Conservation (phyloP, 768 basidiomycete species). For the Kwoniella bestiolae region DNA sequence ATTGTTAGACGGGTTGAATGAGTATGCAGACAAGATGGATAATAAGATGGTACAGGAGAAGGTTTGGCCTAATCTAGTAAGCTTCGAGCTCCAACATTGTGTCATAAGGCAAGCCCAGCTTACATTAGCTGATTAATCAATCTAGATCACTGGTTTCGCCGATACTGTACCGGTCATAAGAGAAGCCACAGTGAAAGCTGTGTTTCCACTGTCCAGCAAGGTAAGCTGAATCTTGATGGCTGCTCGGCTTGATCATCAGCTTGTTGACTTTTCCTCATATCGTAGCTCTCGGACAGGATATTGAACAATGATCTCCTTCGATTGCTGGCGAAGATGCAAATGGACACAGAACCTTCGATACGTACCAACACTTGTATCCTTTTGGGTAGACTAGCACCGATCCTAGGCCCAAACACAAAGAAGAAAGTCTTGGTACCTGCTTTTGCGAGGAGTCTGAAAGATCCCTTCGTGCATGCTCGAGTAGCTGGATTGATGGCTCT, state of each 20-base stretch:
- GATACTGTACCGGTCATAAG: conserved; percentile 93
- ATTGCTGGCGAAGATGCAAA: conserved; percentile 88
- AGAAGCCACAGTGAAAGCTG: conserved; percentile 88
- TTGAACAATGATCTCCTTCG: conserved; percentile 96
- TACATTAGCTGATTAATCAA: background rate
- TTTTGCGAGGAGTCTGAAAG: conserved; percentile 85
- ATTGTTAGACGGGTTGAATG: conserved; percentile 78
- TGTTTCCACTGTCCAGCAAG: conserved; percentile 82
- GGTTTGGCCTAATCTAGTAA: conserved; percentile 88
- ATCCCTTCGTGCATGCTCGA: conserved; percentile 87
- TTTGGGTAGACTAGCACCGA: conserved; percentile 84
- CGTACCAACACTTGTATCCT: conserved; percentile 97
- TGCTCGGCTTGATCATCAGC: background rate
- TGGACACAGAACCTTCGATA: conserved; percentile 89
- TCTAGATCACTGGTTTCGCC: conserved; percentile 89
- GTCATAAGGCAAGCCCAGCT: background rate
- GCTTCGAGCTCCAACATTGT: conserved; percentile 35
- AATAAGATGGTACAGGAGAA: conserved; percentile 81
- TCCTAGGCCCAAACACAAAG: conserved; percentile 83
- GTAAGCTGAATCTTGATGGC: conserved; percentile 61
- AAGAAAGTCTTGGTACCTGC: conserved; percentile 97
- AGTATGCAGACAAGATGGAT: conserved; percentile 85
- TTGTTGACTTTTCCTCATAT: background rate
- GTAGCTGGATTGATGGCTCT: conserved; percentile 94
- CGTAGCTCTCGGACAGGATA: conserved; percentile 86